Conservation (phyloP, 306 rosid genomes). For the Ceratonia siliqua region DNA sequence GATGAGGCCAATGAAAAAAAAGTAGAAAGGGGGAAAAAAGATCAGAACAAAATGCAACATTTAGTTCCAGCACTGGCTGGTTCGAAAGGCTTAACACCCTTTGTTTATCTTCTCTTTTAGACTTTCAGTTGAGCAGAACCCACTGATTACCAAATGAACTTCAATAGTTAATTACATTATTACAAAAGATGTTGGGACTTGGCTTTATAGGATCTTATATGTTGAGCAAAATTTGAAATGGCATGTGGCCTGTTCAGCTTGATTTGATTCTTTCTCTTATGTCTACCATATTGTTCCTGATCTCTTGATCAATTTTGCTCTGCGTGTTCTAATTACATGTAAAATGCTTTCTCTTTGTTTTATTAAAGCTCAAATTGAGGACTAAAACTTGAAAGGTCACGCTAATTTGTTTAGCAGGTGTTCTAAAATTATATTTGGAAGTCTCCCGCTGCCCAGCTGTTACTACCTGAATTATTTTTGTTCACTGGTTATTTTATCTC, state of each 20-base stretch:
- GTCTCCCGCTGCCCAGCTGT: background rate
- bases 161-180: background rate
- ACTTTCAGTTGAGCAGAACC: background rate
- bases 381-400: background rate
- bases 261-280: background rate
- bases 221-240: background rate
- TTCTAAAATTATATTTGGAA: background rate
- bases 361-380: background rate
- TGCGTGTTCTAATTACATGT: background rate
- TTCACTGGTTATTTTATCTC: background rate
- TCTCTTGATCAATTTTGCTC: background rate
- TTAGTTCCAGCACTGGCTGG: background rate
- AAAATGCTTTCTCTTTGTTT: background rate
- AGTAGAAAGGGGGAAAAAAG: background rate
- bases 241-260: background rate
- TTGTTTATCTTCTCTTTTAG: too few relatives aligned
- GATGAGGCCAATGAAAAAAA: background rate
- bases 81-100: background rate
- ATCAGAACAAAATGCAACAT: background rate
- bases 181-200: background rate
- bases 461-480: background rate
- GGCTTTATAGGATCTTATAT: background rate
- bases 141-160: background rate
- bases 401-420: background rate
- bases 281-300: background rate